Conservation (phyloP, 805 yeast genomes). For the Metschnikowia corniflorae region DNA sequence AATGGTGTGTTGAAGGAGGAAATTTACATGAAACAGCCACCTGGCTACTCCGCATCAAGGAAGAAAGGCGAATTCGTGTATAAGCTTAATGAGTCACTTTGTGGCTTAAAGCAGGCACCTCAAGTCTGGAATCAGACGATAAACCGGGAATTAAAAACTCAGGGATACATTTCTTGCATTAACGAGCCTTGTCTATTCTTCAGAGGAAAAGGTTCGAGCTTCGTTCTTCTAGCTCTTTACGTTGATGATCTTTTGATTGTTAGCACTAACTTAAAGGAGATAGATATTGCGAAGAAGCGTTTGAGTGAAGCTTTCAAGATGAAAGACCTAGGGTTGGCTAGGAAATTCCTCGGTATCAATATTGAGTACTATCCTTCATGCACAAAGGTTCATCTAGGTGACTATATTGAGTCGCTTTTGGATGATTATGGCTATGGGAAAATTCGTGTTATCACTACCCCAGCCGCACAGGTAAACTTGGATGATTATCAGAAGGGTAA, state of each 20-base stretch:
- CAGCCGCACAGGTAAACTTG: too few relatives aligned
- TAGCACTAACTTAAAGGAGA: background rate
- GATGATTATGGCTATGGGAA: background rate
- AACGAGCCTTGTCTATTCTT: background rate
- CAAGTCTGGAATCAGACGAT: slow-evolving; percentile 2
- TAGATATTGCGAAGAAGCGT: background rate
- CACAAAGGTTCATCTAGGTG: background rate
- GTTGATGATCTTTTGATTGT: background rate
- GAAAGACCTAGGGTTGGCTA: slow-evolving; percentile 1
- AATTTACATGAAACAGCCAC: background rate
- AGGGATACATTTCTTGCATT: background rate
- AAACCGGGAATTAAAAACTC: background rate
- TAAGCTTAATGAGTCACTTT: background rate
- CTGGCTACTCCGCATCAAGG: background rate
- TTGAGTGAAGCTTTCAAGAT: slow-evolving; percentile 2
- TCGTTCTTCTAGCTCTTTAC: background rate
- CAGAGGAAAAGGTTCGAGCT: background rate
- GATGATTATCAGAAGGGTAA: too few relatives aligned
- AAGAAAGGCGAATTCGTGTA: background rate
- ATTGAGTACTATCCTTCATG: background rate
- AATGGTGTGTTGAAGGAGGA: background rate
- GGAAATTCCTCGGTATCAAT: slow-evolving; percentile 2
- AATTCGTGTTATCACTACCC: too few relatives aligned
- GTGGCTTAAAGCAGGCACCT: slow-evolving; percentile 3
- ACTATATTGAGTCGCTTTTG: background rate